These are phyloP conservation scores for Athelia sp. DNA, from an alignment of 1,284 basidiomycete genomes.

Conservation along the genomic window DNA sequence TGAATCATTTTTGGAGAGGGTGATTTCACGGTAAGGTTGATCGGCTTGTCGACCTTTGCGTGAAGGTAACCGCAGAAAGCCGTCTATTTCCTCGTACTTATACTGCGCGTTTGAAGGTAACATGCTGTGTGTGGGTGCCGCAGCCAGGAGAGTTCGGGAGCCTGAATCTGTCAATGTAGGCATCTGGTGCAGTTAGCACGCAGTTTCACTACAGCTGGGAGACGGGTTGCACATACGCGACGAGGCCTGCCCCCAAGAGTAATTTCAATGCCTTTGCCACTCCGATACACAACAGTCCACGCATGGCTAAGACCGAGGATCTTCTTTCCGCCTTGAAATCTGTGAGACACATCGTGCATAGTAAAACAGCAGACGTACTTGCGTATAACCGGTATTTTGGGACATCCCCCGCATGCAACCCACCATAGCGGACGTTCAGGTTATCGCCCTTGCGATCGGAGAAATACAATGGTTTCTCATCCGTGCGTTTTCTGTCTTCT, in stretches of 20 bases:
- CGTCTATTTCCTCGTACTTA: conserved; percentile 59
- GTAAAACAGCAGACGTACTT: conserved; percentile 35
- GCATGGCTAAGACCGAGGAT: conserved; percentile 53
- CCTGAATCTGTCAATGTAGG: conserved; percentile 51
- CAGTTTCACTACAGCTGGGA: conserved; percentile 37
- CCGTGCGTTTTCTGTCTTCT: conserved; percentile 24
- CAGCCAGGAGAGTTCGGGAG: conserved; percentile 45
- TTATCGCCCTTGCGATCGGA: conserved; percentile 67
- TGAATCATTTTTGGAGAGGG: conserved; percentile 23
- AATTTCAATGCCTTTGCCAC: conserved; percentile 57
- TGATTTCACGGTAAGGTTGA: conserved; percentile 50
- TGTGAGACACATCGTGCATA: conserved; percentile 40
- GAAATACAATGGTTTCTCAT: conserved; percentile 41
- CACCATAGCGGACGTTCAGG: conserved; percentile 67
- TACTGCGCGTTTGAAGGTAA: conserved; percentile 28
- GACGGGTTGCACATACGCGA: conserved; percentile 33
- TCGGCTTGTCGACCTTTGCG: conserved; percentile 26
- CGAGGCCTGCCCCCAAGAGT: conserved; percentile 38
- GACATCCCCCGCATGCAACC: conserved; percentile 56
- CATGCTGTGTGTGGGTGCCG: conserved; percentile 44
- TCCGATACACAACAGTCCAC: conserved; percentile 43
- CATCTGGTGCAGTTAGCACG: conserved; percentile 29
- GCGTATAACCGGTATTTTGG: conserved; percentile 60
- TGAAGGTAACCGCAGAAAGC: conserved; percentile 55
- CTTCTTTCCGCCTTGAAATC: conserved; percentile 55